A percentile compares a stretch with the other conserved stretches of the same genome.
These are phyloP conservation scores for Sechiopsis laciniata DNA, from an alignment of 306 rosid genomes.

Conservation along the genomic window DNA sequence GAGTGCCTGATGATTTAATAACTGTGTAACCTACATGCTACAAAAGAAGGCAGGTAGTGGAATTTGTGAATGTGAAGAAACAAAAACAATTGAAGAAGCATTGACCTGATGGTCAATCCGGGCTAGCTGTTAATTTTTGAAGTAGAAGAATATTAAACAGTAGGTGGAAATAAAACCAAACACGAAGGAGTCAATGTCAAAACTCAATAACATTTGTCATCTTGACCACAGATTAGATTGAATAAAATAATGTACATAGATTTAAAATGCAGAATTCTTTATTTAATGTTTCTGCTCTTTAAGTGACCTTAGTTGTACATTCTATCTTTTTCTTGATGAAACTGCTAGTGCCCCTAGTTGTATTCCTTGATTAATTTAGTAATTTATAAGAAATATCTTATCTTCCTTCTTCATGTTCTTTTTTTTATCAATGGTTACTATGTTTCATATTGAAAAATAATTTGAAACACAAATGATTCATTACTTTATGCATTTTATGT, in stretches of 20 bases:
- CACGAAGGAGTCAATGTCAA: background rate
- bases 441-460: background rate
- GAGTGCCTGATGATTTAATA: background rate
- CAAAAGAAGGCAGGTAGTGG: background rate
- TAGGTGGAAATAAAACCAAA: background rate
- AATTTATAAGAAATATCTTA: background rate
- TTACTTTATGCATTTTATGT: background rate
- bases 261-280: background rate
- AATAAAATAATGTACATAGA: background rate
- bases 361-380: conserved; percentile 1
- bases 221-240: background rate
- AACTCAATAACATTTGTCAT: background rate
- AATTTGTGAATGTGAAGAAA: background rate
- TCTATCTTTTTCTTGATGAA: background rate
- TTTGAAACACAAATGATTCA: background rate
- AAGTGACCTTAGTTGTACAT: no score
- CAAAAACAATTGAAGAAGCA: background rate
- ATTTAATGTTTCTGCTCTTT: background rate
- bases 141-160: background rate
- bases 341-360: background rate
- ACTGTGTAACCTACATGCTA: background rate
- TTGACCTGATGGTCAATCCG: background rate
- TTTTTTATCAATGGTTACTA: background rate
- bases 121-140: background rate
- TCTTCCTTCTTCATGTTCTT: background rate